phyloP scores from a whole-genome alignment of 352 stramenopile genomes.

The Globisporangium solare region DNA sequence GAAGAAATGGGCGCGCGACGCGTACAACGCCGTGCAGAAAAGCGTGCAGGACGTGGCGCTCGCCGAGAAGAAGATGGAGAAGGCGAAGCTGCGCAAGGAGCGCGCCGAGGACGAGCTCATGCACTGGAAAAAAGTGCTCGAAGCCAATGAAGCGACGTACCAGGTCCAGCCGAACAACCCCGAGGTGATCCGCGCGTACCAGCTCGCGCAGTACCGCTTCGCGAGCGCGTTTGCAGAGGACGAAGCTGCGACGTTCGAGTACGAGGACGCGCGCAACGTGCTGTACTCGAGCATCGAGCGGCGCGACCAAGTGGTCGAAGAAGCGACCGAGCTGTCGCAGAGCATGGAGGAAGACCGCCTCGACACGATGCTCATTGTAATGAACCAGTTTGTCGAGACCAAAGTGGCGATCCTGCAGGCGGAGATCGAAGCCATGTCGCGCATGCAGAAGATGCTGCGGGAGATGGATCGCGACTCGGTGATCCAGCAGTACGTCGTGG shows the following conservation, averaged over 20 bases:
- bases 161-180: constrained; percentile 75
- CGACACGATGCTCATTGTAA: constrained; percentile 81
- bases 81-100: constrained; percentile 50
- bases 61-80: constrained; percentile 80
- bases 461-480: constrained; percentile 79
- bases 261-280: constrained; percentile 46
- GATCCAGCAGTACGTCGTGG: constrained; percentile 83
- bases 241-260: constrained; percentile 48
- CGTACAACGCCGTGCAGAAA: constrained; percentile 77
- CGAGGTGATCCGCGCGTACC: constrained; percentile 64
- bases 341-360: constrained; percentile 80
- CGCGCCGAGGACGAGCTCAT: constrained; percentile 60
- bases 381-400: constrained; percentile 83
- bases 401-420: constrained; percentile 78
- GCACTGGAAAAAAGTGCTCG: constrained; percentile 73
- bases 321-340: constrained; percentile 72
- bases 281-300: constrained; percentile 66
- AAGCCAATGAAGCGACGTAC: constrained; percentile 78
- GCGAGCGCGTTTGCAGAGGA: constrained; percentile 61
- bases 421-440: constrained; percentile 72
- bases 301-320: constrained; percentile 77
- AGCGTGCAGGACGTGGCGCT: constrained; percentile 65
- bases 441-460: constrained; percentile 60
- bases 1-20: constrained; percentile 67
- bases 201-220: constrained; percentile 58